Evolutionary conservation across 1,139 yeast species (phyloP).

Genomic region (Protomyces macrosporus): DNA sequence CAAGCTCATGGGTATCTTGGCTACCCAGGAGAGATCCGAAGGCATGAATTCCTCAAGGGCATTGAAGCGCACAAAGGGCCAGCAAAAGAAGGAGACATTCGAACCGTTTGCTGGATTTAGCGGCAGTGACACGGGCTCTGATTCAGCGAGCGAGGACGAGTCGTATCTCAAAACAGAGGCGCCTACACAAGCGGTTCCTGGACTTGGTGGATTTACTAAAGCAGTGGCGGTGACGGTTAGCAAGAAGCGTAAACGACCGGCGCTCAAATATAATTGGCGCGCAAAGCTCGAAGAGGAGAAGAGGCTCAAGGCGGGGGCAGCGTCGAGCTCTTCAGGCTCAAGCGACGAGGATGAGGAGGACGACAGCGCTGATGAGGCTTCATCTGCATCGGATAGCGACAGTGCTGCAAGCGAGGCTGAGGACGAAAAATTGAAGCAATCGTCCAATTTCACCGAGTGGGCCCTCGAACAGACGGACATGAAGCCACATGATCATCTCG

Average conservation of each 20-base stretch:
- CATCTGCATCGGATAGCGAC: slow-evolving; percentile 16
- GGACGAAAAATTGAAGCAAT: slow-evolving; percentile 18
- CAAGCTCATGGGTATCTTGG: slow-evolving; percentile 65
- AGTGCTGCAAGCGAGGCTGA: slow-evolving; percentile 1
- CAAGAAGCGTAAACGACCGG: slow-evolving; percentile 5
- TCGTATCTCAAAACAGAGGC: not conserved
- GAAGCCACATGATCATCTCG: not conserved
- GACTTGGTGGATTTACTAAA: not conserved
- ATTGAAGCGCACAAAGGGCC: slow-evolving; percentile 69
- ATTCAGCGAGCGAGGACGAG: slow-evolving; percentile 31
- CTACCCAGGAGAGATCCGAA: slow-evolving; percentile 65
- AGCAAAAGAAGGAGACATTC: slow-evolving; percentile 35
- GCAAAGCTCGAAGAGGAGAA: slow-evolving; percentile 21
- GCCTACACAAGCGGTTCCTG: not conserved
- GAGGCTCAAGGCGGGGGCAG: slow-evolving; percentile 5
- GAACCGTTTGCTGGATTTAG: slow-evolving; percentile 46
- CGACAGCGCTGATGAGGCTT: no score
- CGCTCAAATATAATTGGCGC: slow-evolving; percentile 23
- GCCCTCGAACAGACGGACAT: slow-evolving; percentile 42
- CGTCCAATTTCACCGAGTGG: slow-evolving; percentile 49
- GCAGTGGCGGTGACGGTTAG: not conserved
- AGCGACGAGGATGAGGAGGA: slow-evolving; percentile 8
- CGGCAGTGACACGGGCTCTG: slow-evolving; percentile 41
- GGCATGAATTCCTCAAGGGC: slow-evolving; percentile 70
- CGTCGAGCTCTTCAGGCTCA: slow-evolving; percentile 4